A percentile compares a stretch with the other conserved stretches of the same genome.
Evolutionary conservation across 2,329 filamentous ascomycete species (phyloP).

Genomic region (Cephalotrichum gorgonifer): DNA sequence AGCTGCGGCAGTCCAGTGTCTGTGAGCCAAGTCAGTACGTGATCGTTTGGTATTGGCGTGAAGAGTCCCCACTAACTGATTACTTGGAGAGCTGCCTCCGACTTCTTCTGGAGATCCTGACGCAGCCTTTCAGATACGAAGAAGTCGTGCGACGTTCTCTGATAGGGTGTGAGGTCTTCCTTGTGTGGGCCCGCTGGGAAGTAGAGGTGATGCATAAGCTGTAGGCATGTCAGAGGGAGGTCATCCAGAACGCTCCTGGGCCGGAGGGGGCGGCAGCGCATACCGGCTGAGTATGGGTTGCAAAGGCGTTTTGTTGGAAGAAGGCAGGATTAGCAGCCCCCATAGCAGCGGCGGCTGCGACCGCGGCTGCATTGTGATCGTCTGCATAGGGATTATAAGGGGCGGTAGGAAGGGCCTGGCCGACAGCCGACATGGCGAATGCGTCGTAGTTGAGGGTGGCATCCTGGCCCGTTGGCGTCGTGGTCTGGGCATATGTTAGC

Average conservation of each 20-base stretch:
- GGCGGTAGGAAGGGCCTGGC: conserved; percentile 36
- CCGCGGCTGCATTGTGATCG: conserved; percentile 46
- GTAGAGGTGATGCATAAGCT: conserved; percentile 89
- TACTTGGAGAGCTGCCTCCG: conserved; percentile 74
- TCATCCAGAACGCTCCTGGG: neutral
- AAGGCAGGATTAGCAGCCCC: conserved; percentile 12
- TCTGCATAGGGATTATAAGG: conserved; percentile 70
- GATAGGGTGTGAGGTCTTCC: conserved; percentile 73
- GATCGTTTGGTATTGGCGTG: neutral
- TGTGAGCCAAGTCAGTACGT: conserved; percentile 7
- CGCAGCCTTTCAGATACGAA: conserved; percentile 81
- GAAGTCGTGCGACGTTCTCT: conserved; percentile 79
- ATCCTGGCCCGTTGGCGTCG: neutral
- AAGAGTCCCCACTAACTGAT: conserved; percentile 27
- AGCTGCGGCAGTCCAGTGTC: conserved; percentile 62
- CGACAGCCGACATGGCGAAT: conserved; percentile 50
- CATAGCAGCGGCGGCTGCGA: conserved; percentile 57
- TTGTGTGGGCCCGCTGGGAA: conserved; percentile 75
- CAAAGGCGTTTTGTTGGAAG: conserved; percentile 33
- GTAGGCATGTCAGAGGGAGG: neutral
- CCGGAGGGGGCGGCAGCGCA: conserved; percentile 13
- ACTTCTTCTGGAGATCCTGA: conserved; percentile 81
- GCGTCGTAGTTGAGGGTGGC: conserved; percentile 44
- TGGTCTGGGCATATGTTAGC: neutral
- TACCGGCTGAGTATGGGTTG: conserved; percentile 50